phyloP scores from a whole-genome alignment of 495 filamentous ascomycete genomes.

The Aspergillus sparsus region DNA sequence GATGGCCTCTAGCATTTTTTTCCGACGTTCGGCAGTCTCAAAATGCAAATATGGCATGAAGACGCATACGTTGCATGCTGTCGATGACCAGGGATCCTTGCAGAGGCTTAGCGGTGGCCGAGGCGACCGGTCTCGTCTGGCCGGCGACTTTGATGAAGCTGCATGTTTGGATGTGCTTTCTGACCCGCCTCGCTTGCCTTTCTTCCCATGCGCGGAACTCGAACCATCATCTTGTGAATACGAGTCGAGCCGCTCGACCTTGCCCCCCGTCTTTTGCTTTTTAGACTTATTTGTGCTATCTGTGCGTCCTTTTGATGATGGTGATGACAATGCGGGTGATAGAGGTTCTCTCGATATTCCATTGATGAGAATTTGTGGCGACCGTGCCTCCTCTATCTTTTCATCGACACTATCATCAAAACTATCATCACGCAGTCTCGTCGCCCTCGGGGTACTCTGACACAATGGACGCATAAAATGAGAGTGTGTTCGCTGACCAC shows the following conservation, averaged over 20 bases:
- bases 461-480: constrained; percentile 68
- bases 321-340: background rate
- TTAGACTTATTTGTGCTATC: constrained; percentile 13
- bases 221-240: constrained; percentile 38
- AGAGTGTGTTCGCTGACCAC: constrained; percentile 60
- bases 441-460: constrained; percentile 56
- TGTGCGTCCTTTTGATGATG: constrained; percentile 13
- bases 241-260: constrained; percentile 33
- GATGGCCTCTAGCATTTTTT: constrained; percentile 63
- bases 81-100: constrained; percentile 31
- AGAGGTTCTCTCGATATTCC: constrained; percentile 16
- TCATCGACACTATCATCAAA: constrained; percentile 32
- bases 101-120: constrained; percentile 29
- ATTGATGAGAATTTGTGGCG: constrained; percentile 27
- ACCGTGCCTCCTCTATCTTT: constrained; percentile 25
- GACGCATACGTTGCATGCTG: constrained; percentile 53
- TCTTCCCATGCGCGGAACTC: constrained; percentile 36
- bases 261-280: constrained; percentile 36
- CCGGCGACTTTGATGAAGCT: constrained; percentile 34
- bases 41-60: constrained; percentile 74
- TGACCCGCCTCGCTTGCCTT: constrained; percentile 40
- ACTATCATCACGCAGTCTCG: constrained; percentile 38
- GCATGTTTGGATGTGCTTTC: constrained; percentile 39
- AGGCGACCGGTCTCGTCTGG: constrained; percentile 28
- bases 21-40: constrained; percentile 57